A percentile compares a stretch with the other conserved stretches of the same genome.
These are phyloP conservation scores for Hyphodiscus sp. DNA, from an alignment of 2,329 filamentous ascomycete genomes.

Conservation along the genomic window DNA sequence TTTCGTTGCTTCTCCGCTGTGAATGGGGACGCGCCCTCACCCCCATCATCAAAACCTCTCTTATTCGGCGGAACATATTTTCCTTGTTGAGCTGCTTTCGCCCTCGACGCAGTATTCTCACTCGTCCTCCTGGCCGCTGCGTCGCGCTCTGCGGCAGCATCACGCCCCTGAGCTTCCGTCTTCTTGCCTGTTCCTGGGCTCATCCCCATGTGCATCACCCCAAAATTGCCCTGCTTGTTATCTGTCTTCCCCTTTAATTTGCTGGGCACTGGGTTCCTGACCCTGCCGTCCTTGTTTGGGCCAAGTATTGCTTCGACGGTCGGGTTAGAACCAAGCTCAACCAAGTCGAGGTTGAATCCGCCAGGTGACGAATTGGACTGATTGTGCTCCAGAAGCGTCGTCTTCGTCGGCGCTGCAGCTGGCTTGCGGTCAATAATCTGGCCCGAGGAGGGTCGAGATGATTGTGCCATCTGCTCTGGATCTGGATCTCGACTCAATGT, in stretches of 20 bases:
- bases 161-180: slow-evolving; percentile 27
- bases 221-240: slow-evolving; percentile 52
- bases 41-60: slow-evolving; percentile 24
- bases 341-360: slow-evolving; percentile 48
- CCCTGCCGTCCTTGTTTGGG: slow-evolving; percentile 41
- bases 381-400: slow-evolving; percentile 14
- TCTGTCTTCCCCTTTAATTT: slow-evolving; percentile 55
- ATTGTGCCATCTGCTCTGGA: slow-evolving; percentile 20
- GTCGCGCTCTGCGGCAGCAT: slow-evolving; percentile 49
- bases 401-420: slow-evolving; percentile 15
- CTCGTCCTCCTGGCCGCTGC: slow-evolving; percentile 53
- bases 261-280: slow-evolving; percentile 53
- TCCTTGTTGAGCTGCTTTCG: slow-evolving; percentile 47
- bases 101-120: slow-evolving; percentile 53
- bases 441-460: slow-evolving; percentile 20
- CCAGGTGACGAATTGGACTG: slow-evolving; percentile 16
- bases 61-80: slow-evolving; percentile 44
- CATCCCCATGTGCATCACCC: slow-evolving; percentile 54
- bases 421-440: slow-evolving; percentile 17
- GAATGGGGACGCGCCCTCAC: slow-evolving; percentile 23
- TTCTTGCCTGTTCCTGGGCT: slow-evolving; percentile 32
- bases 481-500: slow-evolving; percentile 2
- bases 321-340: slow-evolving; percentile 36
- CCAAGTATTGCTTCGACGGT: slow-evolving; percentile 26
- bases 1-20: slow-evolving; percentile 22